Base-by-base conservation (phyloP, 164 flowering plant genomes). In the Amborella trichopoda region DNA sequence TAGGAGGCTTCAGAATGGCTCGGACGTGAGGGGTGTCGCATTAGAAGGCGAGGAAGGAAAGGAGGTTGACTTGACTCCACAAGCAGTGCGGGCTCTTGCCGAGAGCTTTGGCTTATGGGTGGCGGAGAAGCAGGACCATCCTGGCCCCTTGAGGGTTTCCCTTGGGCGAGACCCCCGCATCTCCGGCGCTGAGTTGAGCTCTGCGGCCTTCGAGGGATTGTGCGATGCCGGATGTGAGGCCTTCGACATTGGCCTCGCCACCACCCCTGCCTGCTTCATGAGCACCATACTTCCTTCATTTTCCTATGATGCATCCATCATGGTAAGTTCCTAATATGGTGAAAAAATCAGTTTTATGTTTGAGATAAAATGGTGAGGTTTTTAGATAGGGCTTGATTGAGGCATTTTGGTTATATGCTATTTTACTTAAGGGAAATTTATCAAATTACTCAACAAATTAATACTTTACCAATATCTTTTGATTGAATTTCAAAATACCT, bases 241-340 rank as follows among this genome's bases (percentile, higher is more conserved):
- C 20, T 77, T 80, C 44, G 90, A 89, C 46, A 89, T 89, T 80
- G 97, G 94, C 6, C 74, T 89, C 13, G 95, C 97, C 4, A 85
- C 97, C 1, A 89, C 97, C 12, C 97, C 97, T 0, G 97, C 95
- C 56, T 89, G 97, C 63, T 89, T 80, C 67, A 89, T 89, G 95
- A 89, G 95, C 56, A 89, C 97, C n/a, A n/a, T 78, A 54, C 61
- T 85, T 57, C 60, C 76, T 55, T 78, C 87, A 33, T 82, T 85
- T 72, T 23, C 49, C 6, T 89, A 70, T 46, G 80, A 89, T 63
- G 97, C 81, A 60, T 85, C 94, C 3, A 82, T 89, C 6, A 89
- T 85, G 97, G 97, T 89, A 54, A 0, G 50, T 12, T 23, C 26
- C n/a, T 1, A 6, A 19, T 6, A 3, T 4, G 2, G 3, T 52